These are phyloP conservation scores for Trametes cingulata DNA, from an alignment of 768 basidiomycete species.

Conservation along the genomic window DNA sequence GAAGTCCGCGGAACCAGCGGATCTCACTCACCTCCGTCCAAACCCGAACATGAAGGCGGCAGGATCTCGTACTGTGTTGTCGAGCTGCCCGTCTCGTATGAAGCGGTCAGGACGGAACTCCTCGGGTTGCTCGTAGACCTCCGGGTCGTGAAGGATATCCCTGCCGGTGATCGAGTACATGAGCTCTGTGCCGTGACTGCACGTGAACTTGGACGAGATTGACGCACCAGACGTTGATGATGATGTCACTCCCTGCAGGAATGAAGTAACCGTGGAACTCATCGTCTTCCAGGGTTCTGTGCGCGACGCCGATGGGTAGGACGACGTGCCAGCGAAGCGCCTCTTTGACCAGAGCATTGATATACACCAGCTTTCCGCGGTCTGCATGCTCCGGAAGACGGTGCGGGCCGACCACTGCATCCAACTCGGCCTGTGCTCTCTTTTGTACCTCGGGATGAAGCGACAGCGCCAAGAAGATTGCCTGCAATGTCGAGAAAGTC, in stretches of 20 bases:
- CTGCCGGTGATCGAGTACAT: not conserved
- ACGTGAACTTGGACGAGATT: not conserved
- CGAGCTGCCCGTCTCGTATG: conserved; percentile 4
- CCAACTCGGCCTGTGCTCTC: conserved; percentile 33
- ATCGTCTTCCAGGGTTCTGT: conserved; percentile 16
- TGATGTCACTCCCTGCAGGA: conserved; percentile 11
- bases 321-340: conserved; percentile 31
- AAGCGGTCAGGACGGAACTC: conserved; percentile 17
- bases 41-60: conserved; percentile 4
- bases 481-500: conserved; percentile 27
- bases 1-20: not conserved
- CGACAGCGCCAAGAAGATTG: conserved; percentile 35
- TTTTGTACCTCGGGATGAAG: conserved; percentile 28
- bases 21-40: conserved; percentile 7
- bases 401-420: conserved; percentile 27
- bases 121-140: conserved; percentile 8
- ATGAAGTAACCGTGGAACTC: conserved; percentile 13
- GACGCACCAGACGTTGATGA: conserved; percentile 15
- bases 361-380: conserved; percentile 24
- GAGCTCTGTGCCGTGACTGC: not conserved
- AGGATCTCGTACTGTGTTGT: conserved; percentile 1
- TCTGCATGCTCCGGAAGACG: conserved; percentile 30
- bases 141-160: not conserved
- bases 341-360: conserved; percentile 27
- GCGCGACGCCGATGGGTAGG: conserved; percentile 23